A percentile compares a stretch with the other conserved stretches of the same genome.
Conservation (phyloP, 108 stramenopile genomes). For the Aurantiochytrium sp. region DNA sequence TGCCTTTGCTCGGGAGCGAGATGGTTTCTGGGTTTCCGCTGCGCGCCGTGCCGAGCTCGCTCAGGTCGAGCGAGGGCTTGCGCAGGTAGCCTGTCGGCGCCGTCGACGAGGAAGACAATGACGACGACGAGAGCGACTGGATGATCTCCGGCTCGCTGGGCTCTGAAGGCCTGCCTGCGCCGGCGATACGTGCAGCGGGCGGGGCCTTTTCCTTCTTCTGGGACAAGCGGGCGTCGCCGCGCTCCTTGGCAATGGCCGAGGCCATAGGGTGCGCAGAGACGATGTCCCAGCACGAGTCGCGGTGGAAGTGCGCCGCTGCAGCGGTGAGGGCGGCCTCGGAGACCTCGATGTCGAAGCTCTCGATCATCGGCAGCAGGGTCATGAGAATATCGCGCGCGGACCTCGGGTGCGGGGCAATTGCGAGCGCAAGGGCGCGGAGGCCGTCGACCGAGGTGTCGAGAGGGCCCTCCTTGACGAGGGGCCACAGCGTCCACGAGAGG, state of each 20-base stretch:
- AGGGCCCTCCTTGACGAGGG: not conserved
- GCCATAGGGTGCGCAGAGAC: not conserved
- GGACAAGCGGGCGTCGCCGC: no score
- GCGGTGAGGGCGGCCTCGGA: not conserved
- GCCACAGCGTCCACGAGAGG: not conserved
- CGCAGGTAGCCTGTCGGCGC: no score
- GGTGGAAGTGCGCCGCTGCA: not conserved
- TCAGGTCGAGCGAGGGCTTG: no score
- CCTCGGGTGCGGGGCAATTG: not conserved
- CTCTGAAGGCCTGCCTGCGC: no score
- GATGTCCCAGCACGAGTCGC: not conserved
- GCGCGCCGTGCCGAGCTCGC: no score
- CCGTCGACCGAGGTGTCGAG: not conserved
- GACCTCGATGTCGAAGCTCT: conserved; percentile 21
- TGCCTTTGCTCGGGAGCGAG: no score
- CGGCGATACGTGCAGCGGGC: no score
- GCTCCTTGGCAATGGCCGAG: not conserved
- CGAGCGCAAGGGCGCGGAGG: not conserved
- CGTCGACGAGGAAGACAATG: no score
- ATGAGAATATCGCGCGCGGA: not conserved
- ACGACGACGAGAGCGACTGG: no score
- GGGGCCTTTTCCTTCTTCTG: no score
- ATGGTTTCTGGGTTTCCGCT: no score
- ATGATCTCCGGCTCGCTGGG: no score
- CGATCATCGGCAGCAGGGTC: not conserved